Conservation (phyloP, 352 stramenopile species). For the Peronospora tabacina region DNA sequence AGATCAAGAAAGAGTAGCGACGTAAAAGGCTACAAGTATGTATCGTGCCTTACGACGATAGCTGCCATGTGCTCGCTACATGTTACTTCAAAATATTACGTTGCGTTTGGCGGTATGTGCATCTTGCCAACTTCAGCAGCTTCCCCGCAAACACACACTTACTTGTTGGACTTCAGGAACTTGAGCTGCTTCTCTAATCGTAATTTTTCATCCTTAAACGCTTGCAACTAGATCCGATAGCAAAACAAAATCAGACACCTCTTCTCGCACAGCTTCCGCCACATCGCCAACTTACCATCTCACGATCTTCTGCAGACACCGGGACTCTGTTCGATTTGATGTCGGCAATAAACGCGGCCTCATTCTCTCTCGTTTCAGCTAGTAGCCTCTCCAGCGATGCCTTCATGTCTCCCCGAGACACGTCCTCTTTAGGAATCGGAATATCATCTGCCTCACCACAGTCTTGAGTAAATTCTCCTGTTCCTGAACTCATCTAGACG, state of each 20-base stretch:
- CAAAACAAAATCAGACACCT: conserved; percentile 2
- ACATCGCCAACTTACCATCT: conserved; percentile 45
- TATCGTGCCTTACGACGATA: conserved; percentile 2
- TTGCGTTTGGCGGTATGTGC: conserved; percentile 1
- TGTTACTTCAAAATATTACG: neutral
- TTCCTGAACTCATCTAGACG: neutral
- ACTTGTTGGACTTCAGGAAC: conserved; percentile 61
- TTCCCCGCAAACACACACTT: conserved; percentile 9
- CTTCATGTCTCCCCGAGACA: conserved; percentile 58
- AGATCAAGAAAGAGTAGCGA: conserved; percentile 37
- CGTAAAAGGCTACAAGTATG: conserved; percentile 3
- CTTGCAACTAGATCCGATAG: conserved; percentile 42
- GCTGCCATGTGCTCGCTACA: neutral
- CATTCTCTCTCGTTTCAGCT: conserved; percentile 66
- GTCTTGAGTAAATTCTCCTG: neutral
- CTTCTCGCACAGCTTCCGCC: neutral
- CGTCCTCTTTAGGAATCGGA: conserved; percentile 47
- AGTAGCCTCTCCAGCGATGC: conserved; percentile 69
- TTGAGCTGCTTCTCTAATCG: conserved; percentile 83
- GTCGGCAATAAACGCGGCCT: conserved; percentile 70
- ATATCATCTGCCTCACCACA: conserved; percentile 29
- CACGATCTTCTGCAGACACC: conserved; percentile 57
- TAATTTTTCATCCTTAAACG: conserved; percentile 82
- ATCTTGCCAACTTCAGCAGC: conserved; percentile 2
- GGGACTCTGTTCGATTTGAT: conserved; percentile 50